Evolutionary conservation across 441 rosid species (phyloP), one percentile per base, ranked within the genome.

Genomic region (Codiaeum variegatum): DNA sequence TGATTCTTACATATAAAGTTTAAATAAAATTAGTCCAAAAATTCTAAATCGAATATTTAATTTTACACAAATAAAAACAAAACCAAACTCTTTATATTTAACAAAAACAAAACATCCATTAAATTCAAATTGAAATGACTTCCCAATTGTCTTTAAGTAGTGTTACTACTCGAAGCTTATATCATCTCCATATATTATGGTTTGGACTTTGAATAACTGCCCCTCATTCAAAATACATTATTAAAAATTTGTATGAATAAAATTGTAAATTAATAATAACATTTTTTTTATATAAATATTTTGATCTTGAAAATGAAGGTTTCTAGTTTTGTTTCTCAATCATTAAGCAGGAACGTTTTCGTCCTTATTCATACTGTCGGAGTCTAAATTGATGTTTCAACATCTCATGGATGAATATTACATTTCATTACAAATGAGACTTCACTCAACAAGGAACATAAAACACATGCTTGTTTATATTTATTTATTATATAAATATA

Each of bases 151-250:
- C 82, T 52, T 65, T 38, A 63, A 67, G 72, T 67, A 67, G 72
- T 67, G 66, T 52, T 69, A n/a, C 70, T 51, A 40, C 34, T 32
- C 19, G 52, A 61, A 60, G 61, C 67, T 74, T 69, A 60, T 46
- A 55, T 55, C 75, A 62, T 23, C 70, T 60, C 90, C 96, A 62
- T 82, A 78, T 85, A 80, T 87, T 84, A 66, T 61, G 95, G 93
- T 79, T 85, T 77, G 80, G 86, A 86, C 91, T 90, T 88, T 86
- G 97, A 91, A 87, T 66, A 52, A 54, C 32, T 88, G 92, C 83
- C 73, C 75, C 85, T 87, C 36, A 38, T 84, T 91, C 85, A 84
- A 85, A 80, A 77, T 71, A 88, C 87, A 90, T 18, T 46, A 19
- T 11, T n/a, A n/a, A 54, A 56, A 44, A 19, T 40, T 10, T 42